Base-by-base conservation (phyloP, 2,329 filamentous ascomycete genomes). In the Trichoderma koningii region DNA sequence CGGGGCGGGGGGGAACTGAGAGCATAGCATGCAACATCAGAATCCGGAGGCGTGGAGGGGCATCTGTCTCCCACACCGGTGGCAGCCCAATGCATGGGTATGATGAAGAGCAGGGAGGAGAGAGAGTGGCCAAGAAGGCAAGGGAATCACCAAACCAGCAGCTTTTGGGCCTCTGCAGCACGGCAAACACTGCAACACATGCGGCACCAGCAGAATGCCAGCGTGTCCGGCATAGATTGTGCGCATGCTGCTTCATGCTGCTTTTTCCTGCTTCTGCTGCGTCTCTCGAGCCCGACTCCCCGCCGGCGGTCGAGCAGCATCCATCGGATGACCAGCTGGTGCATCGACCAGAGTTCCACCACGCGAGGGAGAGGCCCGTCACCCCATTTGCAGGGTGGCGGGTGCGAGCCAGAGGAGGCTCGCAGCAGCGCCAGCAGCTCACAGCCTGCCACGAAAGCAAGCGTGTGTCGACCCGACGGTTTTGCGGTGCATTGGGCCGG, bases 401-500 rank as follows among this genome's bases (percentile, higher is more conserved):
- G 59, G 34, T 30, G 28, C 34, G 45, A 51, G 44, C 59, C 57
- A 26, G 52, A 45, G 51, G 51, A 50, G 42, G 41, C 65, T 66
- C 65, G 65, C 65, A 66, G 65, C 52, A 63, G 44, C 52, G 12
- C 48, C 51, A 51, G 65, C 69, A 69, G 68, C 68, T 70, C 69
- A 71, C 48, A 67, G 69, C 55, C 66, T 78, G 76, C 76, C 76
- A 79, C 76, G 76, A 78, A 71, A 72, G 74, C 75, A 74, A 74
- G 71, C 70, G 69, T 71, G 69, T 66, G 68, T 71, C 68, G 66
- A 71, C 70, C 65, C 55, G 52, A 66, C 61, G 64, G 64, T 52
- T 51, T 51, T 63, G 57, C 51, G 52, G 64, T 62, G 53, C 59
- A 63, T 66, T 66, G 64, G 64, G 64, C 64, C 64, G 65, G 61